Evolutionary conservation across 352 stramenopile species (phyloP), one percentile per base, ranked within the genome.

Genomic region (Globisporangium nodosum): DNA sequence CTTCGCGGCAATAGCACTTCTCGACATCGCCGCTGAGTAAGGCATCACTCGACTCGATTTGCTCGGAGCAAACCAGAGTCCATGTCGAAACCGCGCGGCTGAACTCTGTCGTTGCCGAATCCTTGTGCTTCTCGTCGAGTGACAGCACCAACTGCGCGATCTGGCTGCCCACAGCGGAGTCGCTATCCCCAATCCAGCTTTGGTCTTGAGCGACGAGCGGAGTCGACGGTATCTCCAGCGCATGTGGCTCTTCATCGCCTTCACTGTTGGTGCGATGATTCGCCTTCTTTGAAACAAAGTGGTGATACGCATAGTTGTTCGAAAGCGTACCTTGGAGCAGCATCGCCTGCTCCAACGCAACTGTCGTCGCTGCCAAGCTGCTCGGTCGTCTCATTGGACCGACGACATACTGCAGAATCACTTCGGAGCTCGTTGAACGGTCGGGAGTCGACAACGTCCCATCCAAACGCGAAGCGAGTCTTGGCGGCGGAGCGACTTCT

Each of bases 291-390:
- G 55, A 20, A 3, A 74, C 40, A 20, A 69, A 72, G 31, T 81
- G 68, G 2, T 45, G 60, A 40, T 73, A 81, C 1, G 62, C 58
- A 40, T 73, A 79, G 42, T 43, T 56, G n/a, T 49, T 59, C 12
- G 74, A 64, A 8, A 81, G 27, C 0, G 62, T 69, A 8, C 73
- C 73, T 63, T 79, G 59, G 1, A 47, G 31, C 24, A 74, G 64
- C 4, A 73, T 24, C 0, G 42, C 2, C 0, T 8, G 54, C 21
- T 47, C 47, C 6, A 58, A 21, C 15, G 24, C n/a, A 33, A 7
- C 33, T 39, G 1, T 5, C 33, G 40, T 46, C 5, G 12, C 24
- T 40, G 15, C 5, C 18, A 27, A 42, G 30, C 42, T 20, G 4
- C 30, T 50, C 18, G 15, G 30, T 5, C 21, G 45, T 30, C 49